phyloP scores from a whole-genome alignment of 129 eudicot species.

The Sambucus nigra region DNA sequence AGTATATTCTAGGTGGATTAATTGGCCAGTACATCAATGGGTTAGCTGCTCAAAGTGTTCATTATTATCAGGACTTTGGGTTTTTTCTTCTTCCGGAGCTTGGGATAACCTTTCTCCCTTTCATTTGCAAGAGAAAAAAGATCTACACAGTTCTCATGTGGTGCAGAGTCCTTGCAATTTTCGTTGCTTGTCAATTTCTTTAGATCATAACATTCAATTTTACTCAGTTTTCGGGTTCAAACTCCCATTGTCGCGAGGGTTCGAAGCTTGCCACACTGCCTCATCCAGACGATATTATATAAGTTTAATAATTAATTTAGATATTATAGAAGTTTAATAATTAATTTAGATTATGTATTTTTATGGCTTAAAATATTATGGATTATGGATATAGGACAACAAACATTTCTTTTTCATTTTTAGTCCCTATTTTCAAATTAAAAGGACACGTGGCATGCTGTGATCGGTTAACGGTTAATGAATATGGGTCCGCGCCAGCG shows the following conservation, averaged over 20 bases:
- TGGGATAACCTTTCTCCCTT: constrained; percentile 89
- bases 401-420: too few relatives aligned
- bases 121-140: constrained; percentile 84
- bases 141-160: constrained; percentile 93
- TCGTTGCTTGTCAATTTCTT: constrained; percentile 82
- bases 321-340: constrained; percentile 53
- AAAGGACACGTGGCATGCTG: too few relatives aligned
- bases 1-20: constrained; percentile 83
- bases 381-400: too few relatives aligned
- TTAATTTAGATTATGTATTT: too few relatives aligned
- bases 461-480: too few relatives aligned
- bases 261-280: constrained; percentile 82
- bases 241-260: constrained; percentile 97
- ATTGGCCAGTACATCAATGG: constrained; percentile 97
- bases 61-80: constrained; percentile 83
- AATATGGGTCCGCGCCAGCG: too few relatives aligned
- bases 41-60: constrained; percentile 89
- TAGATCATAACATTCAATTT: constrained; percentile 85
- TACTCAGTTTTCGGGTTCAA: constrained; percentile 92
- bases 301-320: too few relatives aligned
- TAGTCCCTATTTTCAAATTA: too few relatives aligned
- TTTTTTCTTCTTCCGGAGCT: constrained; percentile 98
- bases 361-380: too few relatives aligned
- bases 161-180: constrained; percentile 95
- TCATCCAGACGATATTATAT: constrained; percentile 64